Evolutionary conservation across 1,284 basidiomycete genomes (phyloP).

Genomic region (Rhodotorula sp.): DNA sequence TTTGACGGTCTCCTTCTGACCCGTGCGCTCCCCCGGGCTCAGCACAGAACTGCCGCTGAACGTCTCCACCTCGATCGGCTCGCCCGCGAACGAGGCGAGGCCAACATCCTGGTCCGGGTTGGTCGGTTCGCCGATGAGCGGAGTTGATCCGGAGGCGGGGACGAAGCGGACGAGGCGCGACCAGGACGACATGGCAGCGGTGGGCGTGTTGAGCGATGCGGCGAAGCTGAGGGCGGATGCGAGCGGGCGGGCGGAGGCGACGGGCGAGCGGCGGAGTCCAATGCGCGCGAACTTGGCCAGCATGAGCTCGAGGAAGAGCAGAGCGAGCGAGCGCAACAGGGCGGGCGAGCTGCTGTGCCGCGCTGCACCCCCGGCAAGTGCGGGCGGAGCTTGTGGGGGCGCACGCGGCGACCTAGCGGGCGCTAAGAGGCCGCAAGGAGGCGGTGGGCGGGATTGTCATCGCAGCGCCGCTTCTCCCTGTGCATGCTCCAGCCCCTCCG

Average conservation of each 20-base stretch:
- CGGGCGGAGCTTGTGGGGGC: not conserved
- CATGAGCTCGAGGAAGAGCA: not conserved
- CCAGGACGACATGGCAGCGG: slow-evolving; percentile 38
- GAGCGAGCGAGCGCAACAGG: no score
- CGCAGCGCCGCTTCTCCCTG: no score
- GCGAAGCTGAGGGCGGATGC: not conserved
- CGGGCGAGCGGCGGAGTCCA: not conserved
- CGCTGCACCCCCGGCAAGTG: not conserved
- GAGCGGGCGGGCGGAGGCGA: not conserved
- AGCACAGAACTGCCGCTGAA: slow-evolving; percentile 44
- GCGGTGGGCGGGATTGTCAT: no score
- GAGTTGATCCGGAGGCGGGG: slow-evolving; percentile 5
- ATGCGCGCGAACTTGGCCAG: not conserved
- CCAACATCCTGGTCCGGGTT: slow-evolving; percentile 53
- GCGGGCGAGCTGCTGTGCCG: not conserved
- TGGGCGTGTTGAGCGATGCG: not conserved
- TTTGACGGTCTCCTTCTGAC: slow-evolving; percentile 45
- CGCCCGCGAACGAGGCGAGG: slow-evolving; percentile 46
- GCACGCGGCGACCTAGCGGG: not conserved
- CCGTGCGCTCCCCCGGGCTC: slow-evolving; percentile 49
- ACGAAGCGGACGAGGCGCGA: slow-evolving; percentile 50
- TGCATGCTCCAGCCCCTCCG: not conserved
- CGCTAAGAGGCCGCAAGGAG: no score
- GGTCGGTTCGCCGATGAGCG: slow-evolving; percentile 50
- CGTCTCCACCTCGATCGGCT: slow-evolving; percentile 27